A percentile compares a stretch with the other conserved stretches of the same genome.
phyloP scores from a whole-genome alignment of 495 filamentous ascomycete species.

The Articulospora tetracladia region DNA sequence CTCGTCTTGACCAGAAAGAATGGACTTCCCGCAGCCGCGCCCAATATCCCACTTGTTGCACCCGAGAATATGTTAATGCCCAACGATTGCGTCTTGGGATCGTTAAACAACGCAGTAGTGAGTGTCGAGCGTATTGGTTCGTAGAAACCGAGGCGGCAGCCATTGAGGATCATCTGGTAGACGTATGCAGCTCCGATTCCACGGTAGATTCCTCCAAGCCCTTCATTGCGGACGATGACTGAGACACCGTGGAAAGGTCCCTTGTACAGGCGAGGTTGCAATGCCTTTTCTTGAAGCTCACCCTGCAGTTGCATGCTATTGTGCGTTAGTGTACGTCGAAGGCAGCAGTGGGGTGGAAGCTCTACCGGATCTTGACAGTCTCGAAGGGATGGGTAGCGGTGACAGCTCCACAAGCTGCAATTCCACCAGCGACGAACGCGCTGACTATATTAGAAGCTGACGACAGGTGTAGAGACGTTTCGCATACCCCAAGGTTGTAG shows the following conservation, averaged over 20 bases:
- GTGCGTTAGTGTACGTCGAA: slow-evolving; percentile 8
- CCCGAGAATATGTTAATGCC: slow-evolving; percentile 91
- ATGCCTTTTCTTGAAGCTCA: slow-evolving; percentile 82
- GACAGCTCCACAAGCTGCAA: slow-evolving; percentile 95
- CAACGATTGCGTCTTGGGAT: slow-evolving; percentile 72
- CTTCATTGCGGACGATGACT: slow-evolving; percentile 91
- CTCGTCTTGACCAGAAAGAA: slow-evolving; percentile 99
- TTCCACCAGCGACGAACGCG: slow-evolving; percentile 88
- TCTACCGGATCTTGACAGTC: slow-evolving; percentile 95
- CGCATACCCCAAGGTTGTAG: slow-evolving; percentile 27
- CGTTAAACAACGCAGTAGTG: slow-evolving; percentile 61
- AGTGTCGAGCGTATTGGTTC: slow-evolving; percentile 78
- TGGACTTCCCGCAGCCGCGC: slow-evolving; percentile 85
- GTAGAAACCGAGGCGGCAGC: slow-evolving; percentile 96
- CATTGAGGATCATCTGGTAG: slow-evolving; percentile 96
- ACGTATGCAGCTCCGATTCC: slow-evolving; percentile 92
- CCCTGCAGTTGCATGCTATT: slow-evolving; percentile 89
- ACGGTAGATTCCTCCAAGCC: slow-evolving; percentile 77
- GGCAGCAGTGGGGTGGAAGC: neutral
- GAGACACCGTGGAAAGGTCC: slow-evolving; percentile 91
- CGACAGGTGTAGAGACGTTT: neutral
- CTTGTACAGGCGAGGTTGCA: slow-evolving; percentile 80
- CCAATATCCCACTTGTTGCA: slow-evolving; percentile 81
- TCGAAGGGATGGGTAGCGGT: slow-evolving; percentile 98
- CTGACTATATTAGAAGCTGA: slow-evolving; percentile 27